phyloP scores from a whole-genome alignment of 148 eudicot species.

The Persicaria maculosa region DNA sequence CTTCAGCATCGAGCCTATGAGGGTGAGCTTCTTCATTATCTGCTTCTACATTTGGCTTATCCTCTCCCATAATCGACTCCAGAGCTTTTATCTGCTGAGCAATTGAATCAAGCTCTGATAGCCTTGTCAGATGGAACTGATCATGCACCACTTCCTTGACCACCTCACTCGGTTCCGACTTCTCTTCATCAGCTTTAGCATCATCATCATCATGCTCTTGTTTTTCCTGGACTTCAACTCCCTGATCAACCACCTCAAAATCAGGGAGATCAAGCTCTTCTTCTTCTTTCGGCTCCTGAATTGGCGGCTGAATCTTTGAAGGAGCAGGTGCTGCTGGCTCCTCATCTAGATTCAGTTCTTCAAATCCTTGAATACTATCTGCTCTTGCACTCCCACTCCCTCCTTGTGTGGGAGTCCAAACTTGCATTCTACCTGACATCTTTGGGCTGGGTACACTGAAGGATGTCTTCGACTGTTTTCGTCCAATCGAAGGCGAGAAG shows the following conservation, averaged over 20 bases:
- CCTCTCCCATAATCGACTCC: slow-evolving; percentile 71
- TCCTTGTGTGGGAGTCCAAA: slow-evolving; percentile 51
- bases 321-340: slow-evolving; percentile 29
- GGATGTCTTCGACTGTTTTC: slow-evolving; percentile 75
- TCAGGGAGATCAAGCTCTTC: slow-evolving; percentile 70
- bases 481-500: slow-evolving; percentile 39
- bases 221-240: slow-evolving; percentile 49
- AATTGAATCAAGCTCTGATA: slow-evolving; percentile 80
- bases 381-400: slow-evolving; percentile 27
- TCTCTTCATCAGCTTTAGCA: slow-evolving; percentile 24
- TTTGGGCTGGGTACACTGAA: slow-evolving; percentile 92
- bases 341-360: slow-evolving; percentile 84
- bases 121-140: slow-evolving; percentile 42
- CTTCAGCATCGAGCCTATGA: slow-evolving; percentile 65
- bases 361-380: slow-evolving; percentile 54
- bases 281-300: slow-evolving; percentile 31
- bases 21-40: slow-evolving; percentile 44
- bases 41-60: slow-evolving; percentile 21
- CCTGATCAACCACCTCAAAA: slow-evolving; percentile 84
- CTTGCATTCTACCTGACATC: slow-evolving; percentile 42
- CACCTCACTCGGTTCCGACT: slow-evolving; percentile 66
- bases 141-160: slow-evolving; percentile 87
- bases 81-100: slow-evolving; percentile 93
- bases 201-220: background rate
- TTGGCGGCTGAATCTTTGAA: slow-evolving; percentile 14